Evolutionary conservation across 2,329 filamentous ascomycete species (phyloP).

Genomic region (Aspergillus neotritici): DNA sequence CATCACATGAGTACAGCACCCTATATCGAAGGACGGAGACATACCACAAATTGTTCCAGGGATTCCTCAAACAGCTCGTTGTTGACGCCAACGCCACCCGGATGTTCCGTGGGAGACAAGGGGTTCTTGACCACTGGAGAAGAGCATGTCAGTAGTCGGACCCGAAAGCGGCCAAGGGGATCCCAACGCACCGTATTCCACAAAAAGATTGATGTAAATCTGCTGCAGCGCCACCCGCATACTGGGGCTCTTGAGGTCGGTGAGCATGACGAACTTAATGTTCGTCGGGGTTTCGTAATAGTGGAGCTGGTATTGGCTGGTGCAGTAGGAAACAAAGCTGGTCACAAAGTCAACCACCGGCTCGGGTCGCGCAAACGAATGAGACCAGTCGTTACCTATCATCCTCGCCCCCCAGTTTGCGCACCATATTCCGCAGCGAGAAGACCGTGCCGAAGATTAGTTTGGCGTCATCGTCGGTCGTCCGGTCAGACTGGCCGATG

Average conservation of each 20-base stretch:
- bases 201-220: constrained; percentile 97
- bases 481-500: constrained; percentile 40
- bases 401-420: constrained; percentile 87
- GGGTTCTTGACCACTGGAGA: constrained; percentile 58
- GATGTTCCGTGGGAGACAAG: constrained; percentile 56
- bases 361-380: neutral
- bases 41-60: constrained; percentile 47
- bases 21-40: constrained; percentile 15
- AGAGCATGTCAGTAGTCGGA: constrained; percentile 7
- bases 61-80: constrained; percentile 62
- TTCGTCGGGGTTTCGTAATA: constrained; percentile 98
- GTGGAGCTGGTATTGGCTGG: constrained; percentile 93
- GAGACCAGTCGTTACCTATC: constrained; percentile 53
- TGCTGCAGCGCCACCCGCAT: constrained; percentile 94
- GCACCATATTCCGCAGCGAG: constrained; percentile 91
- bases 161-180: neutral
- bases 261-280: constrained; percentile 94
- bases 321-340: constrained; percentile 89
- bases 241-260: constrained; percentile 79
- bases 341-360: constrained; percentile 1
- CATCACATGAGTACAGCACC: constrained; percentile 17
- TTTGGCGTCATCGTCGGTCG: constrained; percentile 79
- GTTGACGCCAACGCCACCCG: constrained; percentile 56
- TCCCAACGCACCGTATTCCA: constrained; percentile 69
- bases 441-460: constrained; percentile 96